Base-by-base conservation (phyloP, 2,329 filamentous ascomycete genomes). In the Penicillium sp. region DNA sequence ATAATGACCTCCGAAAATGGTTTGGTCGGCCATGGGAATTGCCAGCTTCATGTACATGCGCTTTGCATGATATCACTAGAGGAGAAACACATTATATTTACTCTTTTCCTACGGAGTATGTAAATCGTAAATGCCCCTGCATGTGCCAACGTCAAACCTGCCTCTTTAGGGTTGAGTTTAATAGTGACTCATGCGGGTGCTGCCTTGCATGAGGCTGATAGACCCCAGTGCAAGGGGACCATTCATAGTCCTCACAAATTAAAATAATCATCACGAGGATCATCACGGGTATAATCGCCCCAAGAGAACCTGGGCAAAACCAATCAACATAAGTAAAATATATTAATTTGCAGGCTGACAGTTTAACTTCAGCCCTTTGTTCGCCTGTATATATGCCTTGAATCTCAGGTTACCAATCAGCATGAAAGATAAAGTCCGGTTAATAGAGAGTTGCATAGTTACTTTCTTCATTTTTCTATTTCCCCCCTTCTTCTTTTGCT, bases 191-290 rank as follows among this genome's bases (percentile, higher is more conserved):
- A 44, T 32, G 46, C 32, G 21, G 34, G 33, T 26, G 34, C 41
- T 46, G 41, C 47, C 47, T 49, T 49, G 46, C 46, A 49, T 44
- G 31, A 48, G 46, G 39, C 40, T 38, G 40, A 39, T 29, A 38
- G 17, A n/a, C 15, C 24, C 10, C 12, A 2, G 13, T 38, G 46
- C 33, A 49, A 49, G 46, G 45, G 24, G 26, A 22, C 24, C 22
- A 31, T 17, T 33, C 31, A 48, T 24, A 33, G 8, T 21, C 21
- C 34, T 32, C 17, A 12, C 17, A 24, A 24, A 10, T 8, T 19
- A 38, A 44, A 24, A 44, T 2, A 21, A n/a, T 44, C 17, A n/a
- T 17, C 4, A 10, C 10, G 3, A 13, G 31, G 9, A 24, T 15
- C 9, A 29, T 29, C 12, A 29, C 21, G 7, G n/a, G 35, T 13